Conservation (phyloP, 2,329 filamentous ascomycete species). For the Fusarium sterilihyphosum region DNA sequence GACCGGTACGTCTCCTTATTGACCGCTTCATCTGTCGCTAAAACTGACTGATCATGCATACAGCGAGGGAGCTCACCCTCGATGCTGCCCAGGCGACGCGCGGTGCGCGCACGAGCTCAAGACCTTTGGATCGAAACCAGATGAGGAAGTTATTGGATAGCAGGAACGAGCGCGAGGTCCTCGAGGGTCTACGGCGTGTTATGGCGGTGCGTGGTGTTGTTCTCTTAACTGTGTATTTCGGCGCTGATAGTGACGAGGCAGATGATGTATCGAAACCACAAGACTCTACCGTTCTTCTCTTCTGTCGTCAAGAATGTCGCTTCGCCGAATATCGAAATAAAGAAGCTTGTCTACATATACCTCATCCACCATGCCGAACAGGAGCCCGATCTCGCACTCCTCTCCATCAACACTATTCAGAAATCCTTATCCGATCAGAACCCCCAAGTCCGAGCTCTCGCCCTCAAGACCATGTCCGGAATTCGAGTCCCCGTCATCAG, state of each 20-base stretch:
- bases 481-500: conserved; percentile 98
- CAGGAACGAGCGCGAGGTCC: conserved; percentile 88
- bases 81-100: conserved; percentile 94
- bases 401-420: conserved; percentile 99
- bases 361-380: conserved; percentile 95
- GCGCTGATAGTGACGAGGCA: conserved; percentile 49
- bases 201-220: conserved; percentile 73
- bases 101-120: conserved; percentile 67
- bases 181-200: conserved; percentile 90
- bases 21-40: conserved; percentile 8
- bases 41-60: conserved; percentile 36
- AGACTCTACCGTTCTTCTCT: conserved; percentile 94
- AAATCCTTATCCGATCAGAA: conserved; percentile 95
- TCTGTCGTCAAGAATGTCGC: conserved; percentile 98
- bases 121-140: conserved; percentile 79
- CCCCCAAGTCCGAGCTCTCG: conserved; percentile 89
- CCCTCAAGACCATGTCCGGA: conserved; percentile 94
- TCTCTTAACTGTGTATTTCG: not conserved
- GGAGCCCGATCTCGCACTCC: conserved; percentile 91
- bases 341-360: conserved; percentile 99
- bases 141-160: conserved; percentile 96
- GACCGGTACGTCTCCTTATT: conserved; percentile 71
- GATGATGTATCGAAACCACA: conserved; percentile 95
- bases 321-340: conserved; percentile 91
- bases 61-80: conserved; percentile 95